phyloP scores from a whole-genome alignment of 257 asterid species.

The Petunia secreta region DNA sequence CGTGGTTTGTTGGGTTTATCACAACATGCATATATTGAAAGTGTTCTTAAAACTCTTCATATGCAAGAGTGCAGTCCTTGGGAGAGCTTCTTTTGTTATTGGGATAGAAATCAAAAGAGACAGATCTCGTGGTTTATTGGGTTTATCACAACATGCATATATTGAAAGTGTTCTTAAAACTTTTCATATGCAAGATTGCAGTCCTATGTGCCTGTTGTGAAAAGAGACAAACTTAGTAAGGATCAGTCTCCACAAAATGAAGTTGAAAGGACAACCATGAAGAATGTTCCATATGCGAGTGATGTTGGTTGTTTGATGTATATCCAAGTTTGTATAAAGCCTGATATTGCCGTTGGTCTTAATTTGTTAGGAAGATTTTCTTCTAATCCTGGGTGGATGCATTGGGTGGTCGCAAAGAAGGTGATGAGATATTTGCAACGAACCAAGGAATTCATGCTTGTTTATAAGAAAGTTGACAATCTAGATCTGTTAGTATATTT shows the following conservation, averaged over 20 bases:
- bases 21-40: neutral
- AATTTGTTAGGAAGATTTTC: neutral
- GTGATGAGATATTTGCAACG: conserved; percentile 1
- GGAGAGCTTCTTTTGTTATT: too few relatives aligned
- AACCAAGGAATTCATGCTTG: neutral
- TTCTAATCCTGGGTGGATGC: neutral
- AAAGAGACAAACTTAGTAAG: neutral
- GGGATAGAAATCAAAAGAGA: too few relatives aligned
- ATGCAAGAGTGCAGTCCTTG: neutral
- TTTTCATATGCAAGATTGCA: neutral
- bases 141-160: neutral
- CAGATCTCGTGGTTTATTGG: too few relatives aligned
- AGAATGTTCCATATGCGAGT: neutral
- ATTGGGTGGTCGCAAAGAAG: conserved; percentile 5
- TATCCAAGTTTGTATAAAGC: neutral
- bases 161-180: neutral
- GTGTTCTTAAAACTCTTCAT: neutral
- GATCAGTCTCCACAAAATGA: conserved; percentile 25
- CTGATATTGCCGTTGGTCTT: neutral
- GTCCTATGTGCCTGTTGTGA: neutral
- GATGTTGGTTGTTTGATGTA: neutral
- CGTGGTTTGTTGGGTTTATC: too few relatives aligned
- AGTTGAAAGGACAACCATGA: conserved; percentile 25
- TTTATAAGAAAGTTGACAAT: neutral
- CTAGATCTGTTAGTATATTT: neutral